Conservation (phyloP, 73 alveolate genomes). For the Paramecium octaurelia region DNA sequence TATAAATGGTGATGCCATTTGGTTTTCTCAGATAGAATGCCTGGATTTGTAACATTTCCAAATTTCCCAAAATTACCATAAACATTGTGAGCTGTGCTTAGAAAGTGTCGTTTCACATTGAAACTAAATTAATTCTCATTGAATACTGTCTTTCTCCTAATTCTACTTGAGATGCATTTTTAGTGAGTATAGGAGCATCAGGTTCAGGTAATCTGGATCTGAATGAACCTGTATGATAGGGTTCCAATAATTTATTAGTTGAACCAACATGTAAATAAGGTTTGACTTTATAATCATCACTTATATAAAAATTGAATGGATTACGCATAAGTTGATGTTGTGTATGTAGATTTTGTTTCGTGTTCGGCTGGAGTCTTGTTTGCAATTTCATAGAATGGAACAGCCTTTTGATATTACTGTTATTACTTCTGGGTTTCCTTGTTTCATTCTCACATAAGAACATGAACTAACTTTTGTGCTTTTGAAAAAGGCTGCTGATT, state of each 20-base stretch:
- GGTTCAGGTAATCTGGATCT: slow-evolving; percentile 59
- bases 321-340: background rate
- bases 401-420: slow-evolving; percentile 16
- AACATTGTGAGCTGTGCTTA: slow-evolving; percentile 59
- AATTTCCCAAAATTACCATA: slow-evolving; percentile 65
- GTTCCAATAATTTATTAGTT: slow-evolving; percentile 47
- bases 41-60: slow-evolving; percentile 61
- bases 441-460: slow-evolving; percentile 51
- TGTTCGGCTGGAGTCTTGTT: slow-evolving; percentile 49
- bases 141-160: slow-evolving; percentile 61
- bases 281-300: slow-evolving; percentile 58
- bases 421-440: slow-evolving; percentile 45
- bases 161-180: slow-evolving; percentile 62
- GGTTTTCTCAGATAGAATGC: slow-evolving; percentile 56
- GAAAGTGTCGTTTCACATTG: slow-evolving; percentile 52
- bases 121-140: background rate
- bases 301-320: background rate
- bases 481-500: slow-evolving; percentile 60
- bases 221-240: slow-evolving; percentile 42
- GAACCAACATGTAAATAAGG: slow-evolving; percentile 61
- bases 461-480: slow-evolving; percentile 55
- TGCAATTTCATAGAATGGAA: slow-evolving; percentile 58
- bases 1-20: slow-evolving; percentile 64
- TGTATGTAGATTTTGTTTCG: slow-evolving; percentile 19
- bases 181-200: slow-evolving; percentile 55